Evolutionary conservation across 805 yeast species (phyloP).

Genomic region (Teunomyces atbi): DNA sequence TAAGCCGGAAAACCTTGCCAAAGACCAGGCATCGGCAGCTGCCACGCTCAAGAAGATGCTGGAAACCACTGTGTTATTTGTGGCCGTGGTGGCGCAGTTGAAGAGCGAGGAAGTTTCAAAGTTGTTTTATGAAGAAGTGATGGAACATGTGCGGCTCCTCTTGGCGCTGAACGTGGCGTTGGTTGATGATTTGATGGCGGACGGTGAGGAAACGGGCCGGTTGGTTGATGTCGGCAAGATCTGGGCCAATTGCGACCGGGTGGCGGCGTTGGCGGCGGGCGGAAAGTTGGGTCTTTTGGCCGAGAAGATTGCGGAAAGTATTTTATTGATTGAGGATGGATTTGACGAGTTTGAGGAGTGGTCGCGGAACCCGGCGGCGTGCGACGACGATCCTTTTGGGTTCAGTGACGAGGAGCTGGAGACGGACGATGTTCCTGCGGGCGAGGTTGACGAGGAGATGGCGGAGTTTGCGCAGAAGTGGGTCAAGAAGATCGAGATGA

Average conservation of each 20-base stretch:
- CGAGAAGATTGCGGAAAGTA: conserved; percentile 42
- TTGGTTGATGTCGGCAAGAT: conserved; percentile 62
- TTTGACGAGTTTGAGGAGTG: conserved; percentile 68
- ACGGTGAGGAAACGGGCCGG: conserved; percentile 32
- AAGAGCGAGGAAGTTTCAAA: conserved; percentile 29
- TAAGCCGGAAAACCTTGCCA: conserved; percentile 50
- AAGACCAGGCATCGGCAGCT: conserved; percentile 42
- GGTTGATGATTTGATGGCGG: conserved; percentile 25
- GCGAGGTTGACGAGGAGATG: conserved; percentile 25
- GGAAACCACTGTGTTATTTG: conserved; percentile 41
- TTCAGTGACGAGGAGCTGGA: conserved; percentile 29
- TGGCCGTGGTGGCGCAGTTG: conserved; percentile 42
- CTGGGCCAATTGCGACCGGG: conserved; percentile 64
- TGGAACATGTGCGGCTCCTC: conserved; percentile 19
- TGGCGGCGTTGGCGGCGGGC: conserved; percentile 39
- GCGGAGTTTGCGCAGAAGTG: conserved; percentile 45
- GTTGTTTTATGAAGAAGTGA: conserved; percentile 36
- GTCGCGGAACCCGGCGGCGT: conserved; percentile 56
- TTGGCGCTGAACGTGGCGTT: conserved; percentile 19
- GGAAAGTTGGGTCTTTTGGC: conserved; percentile 59
- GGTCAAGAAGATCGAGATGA: conserved; percentile 52
- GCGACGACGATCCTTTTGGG: conserved; percentile 55
- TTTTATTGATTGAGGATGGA: conserved; percentile 56
- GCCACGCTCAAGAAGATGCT: conserved; percentile 48
- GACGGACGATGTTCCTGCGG: conserved; percentile 5